Conservation (phyloP, 305 asterid species). For the Ilex paraguariensis region DNA sequence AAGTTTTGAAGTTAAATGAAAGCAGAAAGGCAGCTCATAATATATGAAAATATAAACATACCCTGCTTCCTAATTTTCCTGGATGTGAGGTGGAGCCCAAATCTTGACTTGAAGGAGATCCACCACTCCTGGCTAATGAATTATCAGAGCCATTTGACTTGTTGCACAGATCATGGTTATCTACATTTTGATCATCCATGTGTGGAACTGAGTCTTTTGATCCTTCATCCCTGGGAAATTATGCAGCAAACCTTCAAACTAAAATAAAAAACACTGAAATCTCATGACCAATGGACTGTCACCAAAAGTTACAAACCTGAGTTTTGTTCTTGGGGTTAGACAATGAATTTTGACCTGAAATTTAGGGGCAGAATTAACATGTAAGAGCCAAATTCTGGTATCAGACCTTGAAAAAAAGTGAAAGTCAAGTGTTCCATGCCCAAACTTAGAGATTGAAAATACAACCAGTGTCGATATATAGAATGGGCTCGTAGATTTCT, state of each 20-base stretch:
- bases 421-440: too few species aligned
- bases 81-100: slow-evolving; percentile 29
- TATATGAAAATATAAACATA: slow-evolving; percentile 16
- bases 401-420: too few species aligned
- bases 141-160: slow-evolving; percentile 30
- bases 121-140: slow-evolving; percentile 28
- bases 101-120: slow-evolving; percentile 26
- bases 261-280: slow-evolving; percentile 4
- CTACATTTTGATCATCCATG: slow-evolving; percentile 29
- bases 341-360: slow-evolving; percentile 80
- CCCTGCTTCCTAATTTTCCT: slow-evolving; percentile 47
- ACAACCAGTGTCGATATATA: too few species aligned
- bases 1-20: neutral
- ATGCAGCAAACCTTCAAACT: slow-evolving; percentile 15
- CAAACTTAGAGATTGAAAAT: too few species aligned
- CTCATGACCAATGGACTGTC: neutral
- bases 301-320: slow-evolving; percentile 39
- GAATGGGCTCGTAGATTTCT: too few species aligned
- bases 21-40: slow-evolving; percentile 2
- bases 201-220: slow-evolving; percentile 29
- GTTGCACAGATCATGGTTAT: slow-evolving; percentile 24
- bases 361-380: slow-evolving; percentile 5
- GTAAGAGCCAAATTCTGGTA: slow-evolving; percentile 7
- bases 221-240: slow-evolving; percentile 46
- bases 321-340: slow-evolving; percentile 44